A percentile compares a stretch with the other conserved stretches of the same genome.
Evolutionary conservation across 345 rosid species (phyloP).

Genomic region (Rhodomyrtus tomentosa): DNA sequence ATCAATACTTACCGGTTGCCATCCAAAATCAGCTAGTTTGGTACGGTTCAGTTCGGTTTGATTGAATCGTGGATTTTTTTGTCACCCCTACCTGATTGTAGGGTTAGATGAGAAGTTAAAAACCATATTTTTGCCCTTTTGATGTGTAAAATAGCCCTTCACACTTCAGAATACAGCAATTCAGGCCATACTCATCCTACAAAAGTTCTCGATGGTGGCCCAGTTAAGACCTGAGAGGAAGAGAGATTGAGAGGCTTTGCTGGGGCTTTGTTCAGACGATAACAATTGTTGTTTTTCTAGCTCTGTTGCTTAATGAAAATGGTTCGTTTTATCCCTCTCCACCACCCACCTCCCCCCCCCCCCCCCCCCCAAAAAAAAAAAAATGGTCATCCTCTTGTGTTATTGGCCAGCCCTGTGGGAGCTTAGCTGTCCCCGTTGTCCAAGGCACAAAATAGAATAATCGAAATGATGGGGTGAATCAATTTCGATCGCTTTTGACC

Average conservation of each 20-base stretch:
- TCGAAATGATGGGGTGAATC: not conserved
- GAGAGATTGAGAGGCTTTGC: not conserved
- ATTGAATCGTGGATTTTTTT: no score
- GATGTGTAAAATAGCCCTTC: not conserved
- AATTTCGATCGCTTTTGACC: not conserved
- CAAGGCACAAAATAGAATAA: not conserved
- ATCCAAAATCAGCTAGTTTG: no score
- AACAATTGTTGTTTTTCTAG: no score
- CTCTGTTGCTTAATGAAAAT: no score
- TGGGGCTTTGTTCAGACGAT: not conserved
- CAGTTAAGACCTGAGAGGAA: no score
- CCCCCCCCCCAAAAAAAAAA: no score
- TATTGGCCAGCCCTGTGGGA: not conserved
- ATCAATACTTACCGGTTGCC: no score
- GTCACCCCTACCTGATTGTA: no score
- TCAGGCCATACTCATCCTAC: not conserved
- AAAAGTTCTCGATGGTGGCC: no score
- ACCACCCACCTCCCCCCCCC: no score
- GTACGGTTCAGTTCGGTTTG: no score
- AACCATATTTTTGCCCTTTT: not conserved
- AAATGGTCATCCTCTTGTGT: not conserved
- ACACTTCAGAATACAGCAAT: not conserved
- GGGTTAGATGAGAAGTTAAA: not conserved
- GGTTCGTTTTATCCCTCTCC: no score
- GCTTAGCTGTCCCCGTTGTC: not conserved